Evolutionary conservation across 306 rosid genomes (phyloP).

Genomic region (Acacia crassicarpa): DNA sequence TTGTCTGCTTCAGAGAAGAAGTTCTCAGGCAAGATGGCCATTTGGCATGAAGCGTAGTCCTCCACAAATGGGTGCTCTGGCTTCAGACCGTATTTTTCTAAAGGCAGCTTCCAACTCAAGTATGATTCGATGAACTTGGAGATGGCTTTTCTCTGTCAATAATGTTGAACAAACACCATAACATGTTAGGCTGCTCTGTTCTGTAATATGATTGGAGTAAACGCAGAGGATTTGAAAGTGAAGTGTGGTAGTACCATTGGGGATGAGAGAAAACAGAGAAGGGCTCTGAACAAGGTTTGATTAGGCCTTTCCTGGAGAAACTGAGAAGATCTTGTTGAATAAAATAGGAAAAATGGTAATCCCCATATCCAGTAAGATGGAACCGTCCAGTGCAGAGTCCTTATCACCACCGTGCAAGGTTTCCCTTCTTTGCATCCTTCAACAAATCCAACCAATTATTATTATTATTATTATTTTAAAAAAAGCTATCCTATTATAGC

Average conservation of each 20-base stretch:
- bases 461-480: no score
- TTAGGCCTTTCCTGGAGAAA: conserved; percentile 63
- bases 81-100: conserved; percentile 55
- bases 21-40: conserved; percentile 67
- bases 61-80: conserved; percentile 69
- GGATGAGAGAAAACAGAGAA: conserved; percentile 49
- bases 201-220: background rate
- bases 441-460: background rate
- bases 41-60: conserved; percentile 71
- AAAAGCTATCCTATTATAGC: background rate
- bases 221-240: background rate
- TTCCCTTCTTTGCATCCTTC: conserved; percentile 44
- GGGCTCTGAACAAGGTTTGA: conserved; percentile 38
- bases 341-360: conserved; percentile 64
- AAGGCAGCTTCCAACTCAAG: conserved; percentile 60
- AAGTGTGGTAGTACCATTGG: conserved; percentile 46
- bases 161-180: background rate
- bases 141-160: conserved; percentile 45
- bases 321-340: conserved; percentile 64
- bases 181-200: background rate
- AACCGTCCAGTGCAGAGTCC: conserved; percentile 62
- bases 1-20: conserved; percentile 60
- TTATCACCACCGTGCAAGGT: conserved; percentile 66
- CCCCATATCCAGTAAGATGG: conserved; percentile 71
- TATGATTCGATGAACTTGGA: conserved; percentile 71